These are phyloP conservation scores for Microbotryum silenes-acaulis DNA, from an alignment of 1,284 basidiomycete genomes.

Conservation along the genomic window DNA sequence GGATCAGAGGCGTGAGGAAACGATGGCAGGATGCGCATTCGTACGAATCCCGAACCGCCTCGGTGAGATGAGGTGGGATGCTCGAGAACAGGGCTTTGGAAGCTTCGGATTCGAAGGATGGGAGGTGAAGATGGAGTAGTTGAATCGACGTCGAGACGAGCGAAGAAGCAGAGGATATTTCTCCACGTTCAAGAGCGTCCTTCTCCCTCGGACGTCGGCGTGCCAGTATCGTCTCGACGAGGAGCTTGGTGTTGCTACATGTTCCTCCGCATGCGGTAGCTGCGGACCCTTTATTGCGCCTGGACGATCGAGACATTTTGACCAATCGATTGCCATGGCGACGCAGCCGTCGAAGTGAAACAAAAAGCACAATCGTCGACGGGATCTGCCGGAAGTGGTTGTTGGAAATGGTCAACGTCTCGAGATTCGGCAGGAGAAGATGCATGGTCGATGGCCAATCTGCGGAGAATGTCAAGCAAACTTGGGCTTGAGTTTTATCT, in stretches of 20 bases:
- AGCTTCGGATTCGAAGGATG: neutral
- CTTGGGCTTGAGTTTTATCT: neutral
- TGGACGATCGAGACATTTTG: neutral
- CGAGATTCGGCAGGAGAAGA: neutral
- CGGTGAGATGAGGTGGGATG: neutral
- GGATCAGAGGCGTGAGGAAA: neutral
- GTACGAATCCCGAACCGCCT: neutral
- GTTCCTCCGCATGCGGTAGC: neutral
- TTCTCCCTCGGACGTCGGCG: too few species aligned
- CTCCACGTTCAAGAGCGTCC: neutral
- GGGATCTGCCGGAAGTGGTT: neutral
- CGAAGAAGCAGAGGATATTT: neutral
- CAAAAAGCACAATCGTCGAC: neutral
- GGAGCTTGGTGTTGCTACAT: neutral
- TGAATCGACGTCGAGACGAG: neutral
- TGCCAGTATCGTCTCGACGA: neutral
- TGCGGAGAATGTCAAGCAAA: neutral
- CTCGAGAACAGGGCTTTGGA: neutral
- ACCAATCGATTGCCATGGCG: neutral
- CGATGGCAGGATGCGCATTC: neutral
- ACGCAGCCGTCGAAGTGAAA: neutral
- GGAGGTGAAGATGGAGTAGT: neutral
- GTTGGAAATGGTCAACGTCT: constrained; percentile 1
- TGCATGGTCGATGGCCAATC: neutral
- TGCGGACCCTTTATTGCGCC: neutral